Conservation (phyloP, 1,284 basidiomycete genomes). For the Rhodofomes roseus region DNA sequence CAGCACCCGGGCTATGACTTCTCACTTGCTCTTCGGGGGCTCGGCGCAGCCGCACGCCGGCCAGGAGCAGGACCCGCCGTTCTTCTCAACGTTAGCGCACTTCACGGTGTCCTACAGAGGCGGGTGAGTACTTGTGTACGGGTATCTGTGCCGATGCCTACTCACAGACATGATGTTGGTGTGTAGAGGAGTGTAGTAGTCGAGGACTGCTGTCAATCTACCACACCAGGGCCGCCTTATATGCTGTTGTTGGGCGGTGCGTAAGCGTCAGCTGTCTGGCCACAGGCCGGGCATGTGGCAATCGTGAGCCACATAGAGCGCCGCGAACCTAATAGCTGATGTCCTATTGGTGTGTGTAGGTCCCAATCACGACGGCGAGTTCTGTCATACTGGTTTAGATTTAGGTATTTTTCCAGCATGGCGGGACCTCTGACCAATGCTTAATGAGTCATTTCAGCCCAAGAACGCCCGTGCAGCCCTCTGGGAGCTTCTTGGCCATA, state of each 20-base stretch:
- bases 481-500: not conserved
- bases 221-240: not conserved
- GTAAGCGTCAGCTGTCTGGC: not conserved
- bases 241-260: not conserved
- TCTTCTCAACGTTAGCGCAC: constrained; percentile 5
- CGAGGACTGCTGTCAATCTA: not conserved
- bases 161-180: constrained; percentile 5
- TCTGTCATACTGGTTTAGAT: not conserved
- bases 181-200: constrained; percentile 1
- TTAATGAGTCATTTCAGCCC: not conserved
- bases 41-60: constrained; percentile 7
- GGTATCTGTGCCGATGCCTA: not conserved
- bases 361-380: not conserved
- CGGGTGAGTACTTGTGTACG: not conserved
- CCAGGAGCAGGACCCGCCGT: constrained; percentile 7
- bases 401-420: not conserved
- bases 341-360: not conserved
- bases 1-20: no score
- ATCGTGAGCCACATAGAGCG: not conserved
- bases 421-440: not conserved
- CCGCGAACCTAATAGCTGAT: not conserved
- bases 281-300: not conserved
- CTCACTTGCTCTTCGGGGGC: constrained; percentile 7
- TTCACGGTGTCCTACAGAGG: constrained; percentile 3
- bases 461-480: not conserved